Evolutionary conservation across 1,284 basidiomycete genomes (phyloP).

Genomic region (Exsudoporus floridanus): DNA sequence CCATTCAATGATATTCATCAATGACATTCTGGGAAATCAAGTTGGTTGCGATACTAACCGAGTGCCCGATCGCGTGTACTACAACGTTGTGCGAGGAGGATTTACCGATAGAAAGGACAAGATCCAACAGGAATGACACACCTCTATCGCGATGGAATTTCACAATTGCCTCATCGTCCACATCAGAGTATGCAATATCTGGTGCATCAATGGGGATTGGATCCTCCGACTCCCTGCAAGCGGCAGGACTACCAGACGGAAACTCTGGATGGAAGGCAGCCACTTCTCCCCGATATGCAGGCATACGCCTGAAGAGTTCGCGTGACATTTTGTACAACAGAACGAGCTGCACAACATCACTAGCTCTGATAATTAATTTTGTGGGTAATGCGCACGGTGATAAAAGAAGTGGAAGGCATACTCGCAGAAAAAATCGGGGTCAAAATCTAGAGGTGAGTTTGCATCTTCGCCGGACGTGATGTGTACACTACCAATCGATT

Average conservation of each 20-base stretch:
- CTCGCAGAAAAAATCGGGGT: slow-evolving; percentile 12
- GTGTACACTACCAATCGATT: slow-evolving; percentile 30
- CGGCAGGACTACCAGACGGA: slow-evolving; percentile 44
- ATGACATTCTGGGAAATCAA: not conserved
- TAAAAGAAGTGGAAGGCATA: not conserved
- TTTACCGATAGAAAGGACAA: not conserved
- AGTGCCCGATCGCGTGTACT: slow-evolving; percentile 56
- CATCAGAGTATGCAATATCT: slow-evolving; percentile 52
- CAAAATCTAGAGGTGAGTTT: slow-evolving; percentile 25
- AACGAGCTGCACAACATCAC: slow-evolving; percentile 14
- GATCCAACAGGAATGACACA: slow-evolving; percentile 14
- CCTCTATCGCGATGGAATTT: slow-evolving; percentile 38
- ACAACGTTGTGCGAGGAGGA: not conserved
- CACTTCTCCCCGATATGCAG: slow-evolving; percentile 54
- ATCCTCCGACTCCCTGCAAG: slow-evolving; percentile 29
- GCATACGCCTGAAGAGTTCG: slow-evolving; percentile 48
- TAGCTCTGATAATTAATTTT: not conserved
- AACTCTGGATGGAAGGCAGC: slow-evolving; percentile 49
- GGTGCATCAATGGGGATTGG: slow-evolving; percentile 45
- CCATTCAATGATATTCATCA: not conserved
- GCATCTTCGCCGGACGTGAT: slow-evolving; percentile 28
- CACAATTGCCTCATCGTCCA: slow-evolving; percentile 57
- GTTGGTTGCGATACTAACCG: slow-evolving; percentile 37
- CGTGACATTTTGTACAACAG: slow-evolving; percentile 21
- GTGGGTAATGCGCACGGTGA: not conserved